Percentiles rank a stretch among this genome's conserved stretches.
Conservation (phyloP, 1,284 basidiomycete species). For the Sphagnurus paluster region DNA sequence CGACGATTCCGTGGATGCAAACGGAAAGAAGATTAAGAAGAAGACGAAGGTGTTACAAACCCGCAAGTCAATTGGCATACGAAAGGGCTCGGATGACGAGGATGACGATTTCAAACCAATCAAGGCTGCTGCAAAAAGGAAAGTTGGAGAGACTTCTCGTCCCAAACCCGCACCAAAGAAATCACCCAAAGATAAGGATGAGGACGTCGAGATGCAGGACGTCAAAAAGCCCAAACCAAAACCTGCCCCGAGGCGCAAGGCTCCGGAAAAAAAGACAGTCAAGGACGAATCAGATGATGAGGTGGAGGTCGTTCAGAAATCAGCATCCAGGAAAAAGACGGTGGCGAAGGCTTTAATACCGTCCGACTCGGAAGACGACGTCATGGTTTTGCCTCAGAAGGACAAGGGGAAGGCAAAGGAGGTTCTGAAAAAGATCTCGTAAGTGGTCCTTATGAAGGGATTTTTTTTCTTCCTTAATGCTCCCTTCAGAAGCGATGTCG, state of each 20-base stretch:
- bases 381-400: constrained; percentile 25
- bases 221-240: constrained; percentile 31
- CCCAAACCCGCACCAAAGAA: constrained; percentile 12
- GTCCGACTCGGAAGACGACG: constrained; percentile 30
- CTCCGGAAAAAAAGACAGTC: constrained; percentile 13
- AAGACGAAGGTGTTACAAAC: constrained; percentile 79
- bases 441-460: not conserved
- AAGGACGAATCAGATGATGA: constrained; percentile 20
- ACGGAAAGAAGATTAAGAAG: constrained; percentile 66
- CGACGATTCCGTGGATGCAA: constrained; percentile 50
- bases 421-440: constrained; percentile 9
- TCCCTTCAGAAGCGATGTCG: constrained; percentile 9
- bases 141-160: constrained; percentile 10
- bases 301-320: constrained; percentile 11
- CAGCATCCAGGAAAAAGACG: constrained; percentile 17
- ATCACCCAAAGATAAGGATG: constrained; percentile 13
- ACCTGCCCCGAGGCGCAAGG: constrained; percentile 43
- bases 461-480: not conserved
- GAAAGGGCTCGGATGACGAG: constrained; percentile 50
- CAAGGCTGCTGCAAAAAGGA: constrained; percentile 52
- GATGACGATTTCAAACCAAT: constrained; percentile 78
- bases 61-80: constrained; percentile 63
- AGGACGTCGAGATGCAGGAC: constrained; percentile 37
- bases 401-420: constrained; percentile 32
- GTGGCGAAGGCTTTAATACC: constrained; percentile 22